Base-by-base conservation (phyloP, 2,329 filamentous ascomycete genomes). In the Phialocephala subalpina region DNA sequence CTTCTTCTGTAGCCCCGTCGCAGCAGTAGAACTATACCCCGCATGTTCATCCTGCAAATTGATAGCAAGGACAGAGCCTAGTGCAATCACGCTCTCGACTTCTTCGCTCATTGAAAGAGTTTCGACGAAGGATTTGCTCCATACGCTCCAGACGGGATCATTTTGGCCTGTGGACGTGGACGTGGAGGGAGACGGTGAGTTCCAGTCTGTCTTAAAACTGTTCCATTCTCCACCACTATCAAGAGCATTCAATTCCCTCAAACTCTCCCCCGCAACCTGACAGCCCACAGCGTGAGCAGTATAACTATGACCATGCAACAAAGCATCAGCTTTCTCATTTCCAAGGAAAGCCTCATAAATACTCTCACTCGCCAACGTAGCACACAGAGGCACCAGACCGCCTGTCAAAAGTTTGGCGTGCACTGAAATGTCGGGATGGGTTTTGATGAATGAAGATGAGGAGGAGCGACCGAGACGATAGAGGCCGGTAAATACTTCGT, bases 401-500 rank as follows among this genome's bases (percentile, higher is more conserved):
- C 93, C 93, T 0, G 93, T 97, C 2, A 97, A 83, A 0, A 97
- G 84, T 77, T 97, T 97, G 6, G 93, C 93, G 73, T 97, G 90
- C 0, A 94, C 90, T 0, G 89, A 89, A 56, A 97, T 90, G 72
- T 97, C 93, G 0, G 93, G 86, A 36, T 92, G 78, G 0, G 87
- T 80, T 5, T 82, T 81, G 2, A 97, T 84, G 77, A 95, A 92
- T 0, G 89, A 89, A 0, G 91, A 87, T 0, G 92, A 84, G 0
- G 86, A 89, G 74, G 90, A 88, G 45, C 89, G 86, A 1, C 93
- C 93, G 0, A 97, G 87, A 14, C 93, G 91, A 76, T 94, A 94
- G 4, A 97, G 82, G 1, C 93, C 93, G 0, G 92, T 95, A 78
- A 97, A 97, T 40, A 97, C 93, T 76, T 97, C 93, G 75, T 97